Evolutionary conservation across 805 yeast species (phyloP).

Genomic region (Scheffersomyces ergatensis): DNA sequence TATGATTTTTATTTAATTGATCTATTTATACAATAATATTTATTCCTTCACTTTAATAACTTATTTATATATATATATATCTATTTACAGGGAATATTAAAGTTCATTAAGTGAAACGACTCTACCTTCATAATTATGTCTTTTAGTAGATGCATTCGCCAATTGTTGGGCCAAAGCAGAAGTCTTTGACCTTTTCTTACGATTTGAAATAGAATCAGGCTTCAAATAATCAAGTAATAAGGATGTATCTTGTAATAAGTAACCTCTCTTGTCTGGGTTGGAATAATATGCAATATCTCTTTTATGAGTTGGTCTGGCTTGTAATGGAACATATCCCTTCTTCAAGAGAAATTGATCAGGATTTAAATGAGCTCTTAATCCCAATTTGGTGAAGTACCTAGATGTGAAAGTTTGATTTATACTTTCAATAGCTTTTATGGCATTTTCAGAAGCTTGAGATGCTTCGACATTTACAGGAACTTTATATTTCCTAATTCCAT

Average conservation of each 20-base stretch:
- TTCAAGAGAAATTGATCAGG: constrained; percentile 69
- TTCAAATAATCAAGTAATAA: constrained; percentile 37
- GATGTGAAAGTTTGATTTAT: constrained; percentile 76
- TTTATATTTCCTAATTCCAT: constrained; percentile 49
- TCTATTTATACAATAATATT: no score
- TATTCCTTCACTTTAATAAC: no score
- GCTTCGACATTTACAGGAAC: constrained; percentile 78
- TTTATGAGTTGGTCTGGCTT: constrained; percentile 81
- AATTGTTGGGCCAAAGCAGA: constrained; percentile 36
- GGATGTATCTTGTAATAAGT: constrained; percentile 46
- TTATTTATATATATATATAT: constrained; percentile 1
- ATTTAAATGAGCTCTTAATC: constrained; percentile 69
- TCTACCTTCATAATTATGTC: constrained; percentile 11
- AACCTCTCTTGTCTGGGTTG: constrained; percentile 71
- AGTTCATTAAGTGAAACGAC: constrained; percentile 18
- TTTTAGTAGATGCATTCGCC: constrained; percentile 25
- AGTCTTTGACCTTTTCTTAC: constrained; percentile 23
- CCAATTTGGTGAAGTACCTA: constrained; percentile 58
- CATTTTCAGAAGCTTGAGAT: constrained; percentile 71
- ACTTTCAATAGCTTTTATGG: constrained; percentile 68
- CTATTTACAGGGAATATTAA: constrained; percentile 13
- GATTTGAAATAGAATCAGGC: constrained; percentile 10
- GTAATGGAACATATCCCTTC: constrained; percentile 78
- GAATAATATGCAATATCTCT: constrained; percentile 80
- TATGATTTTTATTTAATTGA: no score